Evolutionary conservation across 1,139 yeast genomes (phyloP).

Genomic region (Geotrichum candidum): DNA sequence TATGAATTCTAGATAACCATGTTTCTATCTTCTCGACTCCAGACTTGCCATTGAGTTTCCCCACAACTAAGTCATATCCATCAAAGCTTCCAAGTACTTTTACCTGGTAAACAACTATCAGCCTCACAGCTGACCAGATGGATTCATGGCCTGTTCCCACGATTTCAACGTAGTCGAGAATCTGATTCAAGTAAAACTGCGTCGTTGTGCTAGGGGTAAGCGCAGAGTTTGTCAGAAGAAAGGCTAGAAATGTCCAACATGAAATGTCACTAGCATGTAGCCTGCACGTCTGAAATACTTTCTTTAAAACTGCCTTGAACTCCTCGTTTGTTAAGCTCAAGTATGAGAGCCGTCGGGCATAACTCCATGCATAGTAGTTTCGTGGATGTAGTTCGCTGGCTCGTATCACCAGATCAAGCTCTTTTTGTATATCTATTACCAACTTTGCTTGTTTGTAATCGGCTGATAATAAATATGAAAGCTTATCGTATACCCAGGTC

Average conservation of each 20-base stretch:
- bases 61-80: neutral
- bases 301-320: conserved; percentile 11
- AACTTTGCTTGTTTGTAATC: neutral
- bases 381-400: conserved; percentile 40
- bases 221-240: conserved; percentile 17
- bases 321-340: neutral
- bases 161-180: neutral
- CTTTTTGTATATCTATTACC: conserved; percentile 17
- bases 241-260: conserved; percentile 40
- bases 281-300: conserved; percentile 34
- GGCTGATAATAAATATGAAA: neutral
- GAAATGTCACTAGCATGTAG: conserved; percentile 40
- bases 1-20: neutral
- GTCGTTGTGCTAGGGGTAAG: neutral
- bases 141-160: conserved; percentile 25
- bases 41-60: neutral
- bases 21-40: neutral
- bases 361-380: conserved; percentile 44
- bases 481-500: conserved; percentile 26
- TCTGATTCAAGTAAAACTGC: neutral
- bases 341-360: conserved; percentile 35
- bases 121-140: conserved; percentile 19
- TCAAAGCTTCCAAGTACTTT: neutral
- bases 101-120: neutral
- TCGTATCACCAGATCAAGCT: conserved; percentile 29